phyloP scores from a whole-genome alignment of 805 yeast genomes.

The Ogataea henricii region DNA sequence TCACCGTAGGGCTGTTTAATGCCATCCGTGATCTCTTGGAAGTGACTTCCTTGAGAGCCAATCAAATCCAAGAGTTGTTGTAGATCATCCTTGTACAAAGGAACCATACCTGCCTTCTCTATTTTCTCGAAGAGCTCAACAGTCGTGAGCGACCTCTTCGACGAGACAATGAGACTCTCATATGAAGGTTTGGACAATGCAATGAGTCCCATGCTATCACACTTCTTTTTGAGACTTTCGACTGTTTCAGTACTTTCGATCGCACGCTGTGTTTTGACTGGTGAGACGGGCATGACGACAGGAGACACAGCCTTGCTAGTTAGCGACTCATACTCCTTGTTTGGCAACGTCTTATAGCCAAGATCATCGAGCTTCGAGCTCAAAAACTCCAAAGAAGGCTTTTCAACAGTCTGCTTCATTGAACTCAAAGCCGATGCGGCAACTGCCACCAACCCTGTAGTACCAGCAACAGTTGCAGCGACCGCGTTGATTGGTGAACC shows the following conservation, averaged over 20 bases:
- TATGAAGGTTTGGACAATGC: slow-evolving; percentile 30
- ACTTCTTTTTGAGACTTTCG: slow-evolving; percentile 28
- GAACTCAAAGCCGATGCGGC: slow-evolving; percentile 31
- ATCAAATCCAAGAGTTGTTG: slow-evolving; percentile 21
- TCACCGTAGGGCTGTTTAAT: slow-evolving; percentile 20
- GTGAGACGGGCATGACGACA: slow-evolving; percentile 14
- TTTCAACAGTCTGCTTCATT: slow-evolving; percentile 18
- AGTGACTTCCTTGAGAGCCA: slow-evolving; percentile 24
- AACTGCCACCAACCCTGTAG: slow-evolving; percentile 40
- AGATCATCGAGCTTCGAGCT: slow-evolving; percentile 19
- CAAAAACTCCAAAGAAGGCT: slow-evolving; percentile 33
- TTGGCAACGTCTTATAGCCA: slow-evolving; percentile 31
- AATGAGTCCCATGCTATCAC: slow-evolving; percentile 29
- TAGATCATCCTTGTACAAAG: slow-evolving; percentile 23
- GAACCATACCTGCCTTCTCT: slow-evolving; percentile 28
- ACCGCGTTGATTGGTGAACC: not conserved
- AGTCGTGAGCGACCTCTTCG: slow-evolving; percentile 28
- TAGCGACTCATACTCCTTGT: slow-evolving; percentile 24
- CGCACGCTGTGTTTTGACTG: slow-evolving; percentile 13
- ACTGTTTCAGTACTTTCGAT: slow-evolving; percentile 24
- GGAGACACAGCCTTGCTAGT: slow-evolving; percentile 11
- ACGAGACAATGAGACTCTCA: slow-evolving; percentile 31
- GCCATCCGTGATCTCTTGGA: slow-evolving; percentile 13
- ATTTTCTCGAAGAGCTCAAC: slow-evolving; percentile 30
- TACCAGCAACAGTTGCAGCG: slow-evolving; percentile 27